phyloP scores from a whole-genome alignment of 2,329 filamentous ascomycete species.

The Aschersonia sp. region DNA sequence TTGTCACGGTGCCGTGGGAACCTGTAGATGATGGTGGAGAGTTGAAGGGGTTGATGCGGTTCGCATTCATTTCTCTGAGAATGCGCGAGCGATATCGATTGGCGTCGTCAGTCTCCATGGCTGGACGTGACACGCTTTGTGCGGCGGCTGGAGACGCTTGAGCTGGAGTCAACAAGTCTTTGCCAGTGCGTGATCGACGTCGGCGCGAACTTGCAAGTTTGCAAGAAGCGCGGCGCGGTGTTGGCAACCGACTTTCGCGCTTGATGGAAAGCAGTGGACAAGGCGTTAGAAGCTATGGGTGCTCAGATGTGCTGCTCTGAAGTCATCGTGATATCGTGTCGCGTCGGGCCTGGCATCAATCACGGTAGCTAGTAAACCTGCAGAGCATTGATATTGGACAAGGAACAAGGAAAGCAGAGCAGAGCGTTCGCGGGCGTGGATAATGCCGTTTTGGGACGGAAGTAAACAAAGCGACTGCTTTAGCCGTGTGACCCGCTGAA shows the following conservation, averaged over 20 bases:
- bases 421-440: slow-evolving; percentile 1
- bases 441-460: slow-evolving; percentile 15
- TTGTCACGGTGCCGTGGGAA: slow-evolving; percentile 40
- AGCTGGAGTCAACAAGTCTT: slow-evolving; percentile 5
- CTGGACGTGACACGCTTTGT: slow-evolving; percentile 6
- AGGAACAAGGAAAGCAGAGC: too few relatives aligned
- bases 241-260: not conserved
- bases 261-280: too few relatives aligned
- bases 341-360: too few relatives aligned
- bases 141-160: not conserved
- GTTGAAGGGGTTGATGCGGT: slow-evolving; percentile 41
- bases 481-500: not conserved
- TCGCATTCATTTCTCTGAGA: slow-evolving; percentile 36
- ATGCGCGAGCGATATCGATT: slow-evolving; percentile 31
- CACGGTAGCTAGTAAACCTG: too few relatives aligned
- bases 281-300: too few relatives aligned
- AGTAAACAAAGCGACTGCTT: slow-evolving; percentile 17
- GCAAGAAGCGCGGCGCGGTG: slow-evolving; percentile 3
- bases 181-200: not conserved
- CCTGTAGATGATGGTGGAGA: slow-evolving; percentile 44
- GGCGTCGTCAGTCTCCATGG: slow-evolving; percentile 26
- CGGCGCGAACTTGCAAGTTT: slow-evolving; percentile 1
- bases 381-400: too few relatives aligned
- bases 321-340: too few relatives aligned
- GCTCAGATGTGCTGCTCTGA: too few relatives aligned